Evolutionary conservation across 345 rosid genomes (phyloP), one percentile per base, ranked within the genome.

Genomic region (Conringia planisiliqua): DNA sequence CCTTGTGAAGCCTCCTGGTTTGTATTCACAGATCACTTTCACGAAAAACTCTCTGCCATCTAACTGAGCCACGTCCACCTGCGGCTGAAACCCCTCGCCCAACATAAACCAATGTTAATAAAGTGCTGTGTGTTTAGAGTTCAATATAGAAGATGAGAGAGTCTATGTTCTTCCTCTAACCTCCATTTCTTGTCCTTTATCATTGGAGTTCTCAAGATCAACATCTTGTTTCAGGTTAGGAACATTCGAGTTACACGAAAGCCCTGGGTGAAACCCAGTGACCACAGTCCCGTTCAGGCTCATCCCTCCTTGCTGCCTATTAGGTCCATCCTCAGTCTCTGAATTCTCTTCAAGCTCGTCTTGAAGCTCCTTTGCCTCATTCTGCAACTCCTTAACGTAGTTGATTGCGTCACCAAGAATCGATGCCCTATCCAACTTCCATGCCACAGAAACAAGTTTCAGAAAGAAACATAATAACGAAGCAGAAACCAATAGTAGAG

Each of bases 111-210:
- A 3, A 65, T 44, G 54, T 13, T 38, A 39, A 64, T 20, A 66
- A 13, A 38, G 22, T 24, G 7, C 4, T 30, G 29, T 20, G 29
- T 20, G 6, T 77, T 63, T 2, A 63, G 6, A 70, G 32, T 44
- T 54, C 46, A 58, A 8, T 32, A 36, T 13, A 68, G 26, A 69
- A 54, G 17, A 48, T 68, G 16, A 62, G 55, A 42, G 26, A n/a
- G n/a, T 27, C 36, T 63, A 26, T 1, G 62, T 44, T 62, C 17
- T 30, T 48, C 40, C 10, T 27, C 75, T 40, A 55, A 88, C 97
- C 98, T 90, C 98, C 97, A 95, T 95, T 61, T 90, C 97, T 68
- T 89, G 99, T 74, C 85, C 84, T 84, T 89, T 88, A 43, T 90
- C 90, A 42, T 70, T 83, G 42, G 79, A 47, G 46, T 32, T 76